Evolutionary conservation across 129 eudicot species (phyloP).

Genomic region (Saposhnikovia divaricata): DNA sequence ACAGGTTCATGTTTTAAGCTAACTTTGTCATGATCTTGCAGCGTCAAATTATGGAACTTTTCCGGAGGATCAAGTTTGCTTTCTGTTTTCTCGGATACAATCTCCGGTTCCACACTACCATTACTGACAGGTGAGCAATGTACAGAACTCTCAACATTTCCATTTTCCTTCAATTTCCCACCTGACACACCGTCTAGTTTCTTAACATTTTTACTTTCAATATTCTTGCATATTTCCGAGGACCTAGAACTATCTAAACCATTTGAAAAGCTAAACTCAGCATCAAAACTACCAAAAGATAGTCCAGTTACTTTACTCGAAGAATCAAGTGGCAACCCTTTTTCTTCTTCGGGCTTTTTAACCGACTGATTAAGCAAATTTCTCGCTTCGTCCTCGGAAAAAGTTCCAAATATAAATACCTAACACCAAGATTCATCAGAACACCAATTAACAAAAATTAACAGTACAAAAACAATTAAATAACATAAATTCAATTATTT

Average conservation of each 20-base stretch:
- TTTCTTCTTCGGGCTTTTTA: conserved; percentile 14
- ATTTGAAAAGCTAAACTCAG: conserved; percentile 20
- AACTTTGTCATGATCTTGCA: conserved; percentile 8
- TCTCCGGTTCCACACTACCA: conserved; percentile 27
- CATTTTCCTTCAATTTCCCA: conserved; percentile 41
- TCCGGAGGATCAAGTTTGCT: conserved; percentile 8
- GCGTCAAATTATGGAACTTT: not conserved
- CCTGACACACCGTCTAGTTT: not conserved
- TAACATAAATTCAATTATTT: not conserved
- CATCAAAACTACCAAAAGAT: conserved; percentile 44
- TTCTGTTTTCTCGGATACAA: conserved; percentile 9
- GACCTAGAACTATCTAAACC: conserved; percentile 17
- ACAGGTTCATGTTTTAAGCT: conserved; percentile 5
- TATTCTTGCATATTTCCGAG: conserved; percentile 17
- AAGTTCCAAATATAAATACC: conserved; percentile 81
- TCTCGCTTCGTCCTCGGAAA: conserved; percentile 80
- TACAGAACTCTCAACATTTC: conserved; percentile 11
- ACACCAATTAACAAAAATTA: not conserved
- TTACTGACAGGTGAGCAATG: conserved; percentile 13
- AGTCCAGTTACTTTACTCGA: conserved; percentile 25
- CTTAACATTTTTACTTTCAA: conserved; percentile 14
- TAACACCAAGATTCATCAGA: conserved; percentile 4
- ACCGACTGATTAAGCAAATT: conserved; percentile 39
- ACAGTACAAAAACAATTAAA: not conserved
- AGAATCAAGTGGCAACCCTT: conserved; percentile 16